These are phyloP conservation scores for Tricholoma saponaceum DNA, from an alignment of 768 basidiomycete species.

Conservation along the genomic window DNA sequence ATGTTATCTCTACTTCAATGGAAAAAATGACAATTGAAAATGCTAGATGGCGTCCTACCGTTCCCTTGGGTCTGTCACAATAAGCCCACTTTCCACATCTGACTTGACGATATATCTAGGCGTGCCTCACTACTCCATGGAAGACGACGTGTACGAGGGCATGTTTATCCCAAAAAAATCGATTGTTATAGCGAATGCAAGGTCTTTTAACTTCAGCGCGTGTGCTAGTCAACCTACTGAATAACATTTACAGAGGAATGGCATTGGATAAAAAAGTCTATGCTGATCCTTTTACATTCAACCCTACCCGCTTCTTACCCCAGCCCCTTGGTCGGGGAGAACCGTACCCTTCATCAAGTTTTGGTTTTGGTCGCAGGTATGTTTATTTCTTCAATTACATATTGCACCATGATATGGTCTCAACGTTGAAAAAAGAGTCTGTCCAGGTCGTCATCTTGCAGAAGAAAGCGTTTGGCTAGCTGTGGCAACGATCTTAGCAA, in stretches of 20 bases:
- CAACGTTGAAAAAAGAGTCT: constrained; percentile 20
- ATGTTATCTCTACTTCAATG: background rate
- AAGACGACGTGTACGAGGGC: constrained; percentile 34
- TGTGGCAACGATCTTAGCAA: constrained; percentile 15
- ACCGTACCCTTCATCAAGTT: constrained; percentile 8
- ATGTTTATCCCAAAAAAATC: constrained; percentile 15
- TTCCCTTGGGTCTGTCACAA: background rate
- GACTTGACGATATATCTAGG: constrained; percentile 2
- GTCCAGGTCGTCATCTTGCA: constrained; percentile 41
- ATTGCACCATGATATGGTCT: background rate
- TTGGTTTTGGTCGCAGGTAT: constrained; percentile 24
- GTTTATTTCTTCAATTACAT: background rate
- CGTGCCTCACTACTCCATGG: constrained; percentile 11
- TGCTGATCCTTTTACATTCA: constrained; percentile 34
- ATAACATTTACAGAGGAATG: constrained; percentile 29
- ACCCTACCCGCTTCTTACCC: constrained; percentile 36
- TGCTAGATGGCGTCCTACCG: constrained; percentile 14
- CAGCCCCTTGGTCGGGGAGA: constrained; percentile 12
- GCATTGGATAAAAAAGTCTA: constrained; percentile 33
- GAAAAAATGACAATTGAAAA: background rate
- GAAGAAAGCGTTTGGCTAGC: constrained; percentile 32
- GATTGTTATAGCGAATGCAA: constrained; percentile 10
- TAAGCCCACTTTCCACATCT: background rate
- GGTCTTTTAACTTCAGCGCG: background rate
- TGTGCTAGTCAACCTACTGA: background rate